Base-by-base conservation (phyloP, 495 filamentous ascomycete genomes). In the Penicillium verhagenii region DNA sequence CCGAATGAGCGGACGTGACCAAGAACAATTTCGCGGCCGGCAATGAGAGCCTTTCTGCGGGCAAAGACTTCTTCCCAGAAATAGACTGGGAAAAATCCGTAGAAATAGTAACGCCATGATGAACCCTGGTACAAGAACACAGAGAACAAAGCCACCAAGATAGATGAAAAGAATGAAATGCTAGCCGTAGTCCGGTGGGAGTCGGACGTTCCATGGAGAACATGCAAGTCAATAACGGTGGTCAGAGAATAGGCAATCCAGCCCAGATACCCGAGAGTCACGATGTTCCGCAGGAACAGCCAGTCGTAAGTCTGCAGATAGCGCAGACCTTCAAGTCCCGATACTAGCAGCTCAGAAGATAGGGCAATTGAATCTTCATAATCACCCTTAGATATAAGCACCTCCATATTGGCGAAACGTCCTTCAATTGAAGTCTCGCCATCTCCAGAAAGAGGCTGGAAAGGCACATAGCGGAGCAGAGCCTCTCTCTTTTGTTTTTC, bases 31-130 rank as follows among this genome's bases (percentile, higher is more conserved):
- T 79, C 79, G 38, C 81, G 79, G 8, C 92, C 94, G 55, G 86
- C 79, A 42, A 69, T 57, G 39, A 97, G 63, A 48, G 90, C 85
- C 46, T 81, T 79, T 42, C 92, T 78, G 8, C 91, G 83, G 3
- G 89, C 90, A 66, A 88, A 91, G 0, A 97, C 91, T 61, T 96
- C 95, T 66, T 97, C 92, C 94, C 95, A 99, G 77, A 99, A 97
- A 42, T 86, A 82, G 2, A 94, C 84, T 0, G 95, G 93, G 68
- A 97, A 99, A 58, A 93, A 78, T 5, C 84, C 92, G 65, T 97
- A 99, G 21, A 86, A 86, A 60, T 97, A 97, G 67, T 97, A 99
- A 5, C 89, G 89, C 58, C 81, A 77, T 0, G 93, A 85, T 2
- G 91, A 93, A 26, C 83, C 80, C 33, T 95, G 92, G 51, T 91